Conservation (phyloP, 192 early-diverging fungal genomes). For the Dispira parvispora region DNA sequence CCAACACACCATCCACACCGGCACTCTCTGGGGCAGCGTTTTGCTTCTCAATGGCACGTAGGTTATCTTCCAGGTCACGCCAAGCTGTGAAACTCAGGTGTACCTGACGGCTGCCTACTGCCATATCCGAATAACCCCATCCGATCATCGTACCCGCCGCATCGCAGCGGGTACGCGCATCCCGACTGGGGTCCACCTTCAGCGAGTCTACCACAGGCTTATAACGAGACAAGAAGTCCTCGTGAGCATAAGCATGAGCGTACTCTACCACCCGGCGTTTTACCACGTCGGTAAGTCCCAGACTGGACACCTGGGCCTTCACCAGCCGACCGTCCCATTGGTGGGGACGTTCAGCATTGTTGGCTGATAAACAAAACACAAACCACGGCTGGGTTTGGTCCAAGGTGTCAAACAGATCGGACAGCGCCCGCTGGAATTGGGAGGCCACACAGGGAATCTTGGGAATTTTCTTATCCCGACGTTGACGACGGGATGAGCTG, state of each 20-base stretch:
- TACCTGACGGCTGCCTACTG: constrained; percentile 40
- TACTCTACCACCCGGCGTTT: constrained; percentile 48
- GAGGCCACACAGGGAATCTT: constrained; percentile 40
- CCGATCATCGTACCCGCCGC: constrained; percentile 36
- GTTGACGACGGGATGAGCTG: constrained; percentile 1
- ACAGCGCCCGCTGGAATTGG: constrained; percentile 50
- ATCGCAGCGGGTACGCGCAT: constrained; percentile 22
- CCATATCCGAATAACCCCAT: constrained; percentile 36
- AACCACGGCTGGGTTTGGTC: constrained; percentile 71
- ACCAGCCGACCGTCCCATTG: constrained; percentile 52
- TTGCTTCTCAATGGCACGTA: constrained; percentile 51
- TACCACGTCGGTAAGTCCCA: constrained; percentile 50
- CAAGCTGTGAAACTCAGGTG: constrained; percentile 64
- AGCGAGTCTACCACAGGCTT: constrained; percentile 26
- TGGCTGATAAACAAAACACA: constrained; percentile 56
- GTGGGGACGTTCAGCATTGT: constrained; percentile 38
- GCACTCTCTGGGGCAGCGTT: constrained; percentile 20
- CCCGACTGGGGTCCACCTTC: constrained; percentile 17
- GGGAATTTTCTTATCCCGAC: constrained; percentile 12
- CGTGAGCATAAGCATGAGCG: constrained; percentile 53
- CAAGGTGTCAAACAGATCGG: constrained; percentile 47
- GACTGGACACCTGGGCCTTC: constrained; percentile 49
- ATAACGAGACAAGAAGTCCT: constrained; percentile 68
- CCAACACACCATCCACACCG: constrained; percentile 23
- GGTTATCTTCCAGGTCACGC: constrained; percentile 66